A percentile compares a stretch with the other conserved stretches of the same genome.
Conservation (phyloP, 352 stramenopile genomes). For the Hyaloperonospora brassicae region DNA sequence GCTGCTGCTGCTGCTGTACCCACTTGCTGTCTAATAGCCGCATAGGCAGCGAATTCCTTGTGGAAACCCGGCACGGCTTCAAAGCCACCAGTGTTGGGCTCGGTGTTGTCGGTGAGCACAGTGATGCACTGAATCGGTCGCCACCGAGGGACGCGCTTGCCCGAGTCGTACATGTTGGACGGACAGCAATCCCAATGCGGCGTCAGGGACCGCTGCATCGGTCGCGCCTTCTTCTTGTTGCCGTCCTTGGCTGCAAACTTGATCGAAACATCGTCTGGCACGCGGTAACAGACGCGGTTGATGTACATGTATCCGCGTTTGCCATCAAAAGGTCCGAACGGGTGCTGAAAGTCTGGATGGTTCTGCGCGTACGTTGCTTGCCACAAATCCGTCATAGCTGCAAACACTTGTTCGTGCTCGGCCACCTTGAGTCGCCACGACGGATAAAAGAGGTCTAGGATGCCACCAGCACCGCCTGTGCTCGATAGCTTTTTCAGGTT, state of each 20-base stretch:
- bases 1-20: constrained; percentile 1
- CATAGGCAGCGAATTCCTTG: constrained; percentile 73
- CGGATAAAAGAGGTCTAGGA: constrained; percentile 86
- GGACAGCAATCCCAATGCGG: constrained; percentile 87
- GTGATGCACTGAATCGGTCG: constrained; percentile 87
- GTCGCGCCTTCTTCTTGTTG: constrained; percentile 41
- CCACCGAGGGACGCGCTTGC: constrained; percentile 71
- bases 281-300: constrained; percentile 77
- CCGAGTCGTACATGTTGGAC: constrained; percentile 55
- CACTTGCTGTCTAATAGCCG: constrained; percentile 15
- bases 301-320: constrained; percentile 84
- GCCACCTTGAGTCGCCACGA: constrained; percentile 78
- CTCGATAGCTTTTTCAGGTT: constrained; percentile 79
- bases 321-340: constrained; percentile 58
- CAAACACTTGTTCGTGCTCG: constrained; percentile 62
- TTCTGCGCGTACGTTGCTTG: constrained; percentile 58
- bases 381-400: constrained; percentile 81
- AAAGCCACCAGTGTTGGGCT: constrained; percentile 73
- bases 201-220: constrained; percentile 80
- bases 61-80: constrained; percentile 83
- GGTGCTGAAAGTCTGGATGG: constrained; percentile 56
- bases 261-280: constrained; percentile 59
- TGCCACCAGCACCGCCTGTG: constrained; percentile 79
- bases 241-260: constrained; percentile 30
- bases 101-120: constrained; percentile 61